phyloP scores from a whole-genome alignment of 1,139 yeast species.

The Protomyces inundatus region DNA sequence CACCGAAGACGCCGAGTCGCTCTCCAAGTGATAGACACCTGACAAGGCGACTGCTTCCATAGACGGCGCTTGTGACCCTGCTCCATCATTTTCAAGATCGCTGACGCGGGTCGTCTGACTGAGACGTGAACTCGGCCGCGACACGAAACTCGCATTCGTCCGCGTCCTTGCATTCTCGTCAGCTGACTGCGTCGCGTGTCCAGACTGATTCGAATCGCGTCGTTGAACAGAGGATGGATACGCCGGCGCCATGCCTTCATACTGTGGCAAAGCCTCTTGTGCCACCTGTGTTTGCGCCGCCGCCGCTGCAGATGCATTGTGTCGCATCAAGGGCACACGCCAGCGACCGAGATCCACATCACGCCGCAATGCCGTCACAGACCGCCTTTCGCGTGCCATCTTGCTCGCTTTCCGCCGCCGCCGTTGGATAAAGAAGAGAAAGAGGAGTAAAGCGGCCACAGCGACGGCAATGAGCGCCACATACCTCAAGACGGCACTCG shows the following conservation, averaged over 20 bases:
- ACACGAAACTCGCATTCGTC: not conserved
- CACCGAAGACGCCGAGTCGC: not conserved
- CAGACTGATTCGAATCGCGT: no score
- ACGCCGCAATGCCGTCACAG: not conserved
- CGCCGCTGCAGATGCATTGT: not conserved
- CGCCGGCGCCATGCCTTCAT: not conserved
- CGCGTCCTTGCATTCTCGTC: not conserved
- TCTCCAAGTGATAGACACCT: not conserved
- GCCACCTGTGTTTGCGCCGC: not conserved
- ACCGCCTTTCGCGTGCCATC: not conserved
- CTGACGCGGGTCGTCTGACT: not conserved
- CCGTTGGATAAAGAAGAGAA: not conserved
- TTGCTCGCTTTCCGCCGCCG: not conserved
- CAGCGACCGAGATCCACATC: not conserved
- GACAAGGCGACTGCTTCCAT: not conserved
- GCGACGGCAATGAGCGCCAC: not conserved
- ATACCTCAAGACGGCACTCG: no score
- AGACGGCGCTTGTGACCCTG: not conserved
- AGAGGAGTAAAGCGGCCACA: not conserved
- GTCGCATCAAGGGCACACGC: not conserved
- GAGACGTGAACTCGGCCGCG: not conserved
- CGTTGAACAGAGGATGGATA: not conserved
- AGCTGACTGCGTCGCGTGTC: not conserved
- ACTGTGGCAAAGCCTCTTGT: not conserved
- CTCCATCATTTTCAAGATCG: not conserved